Conservation (phyloP, 345 rosid genomes). For the Moricandia moricandioides region DNA sequence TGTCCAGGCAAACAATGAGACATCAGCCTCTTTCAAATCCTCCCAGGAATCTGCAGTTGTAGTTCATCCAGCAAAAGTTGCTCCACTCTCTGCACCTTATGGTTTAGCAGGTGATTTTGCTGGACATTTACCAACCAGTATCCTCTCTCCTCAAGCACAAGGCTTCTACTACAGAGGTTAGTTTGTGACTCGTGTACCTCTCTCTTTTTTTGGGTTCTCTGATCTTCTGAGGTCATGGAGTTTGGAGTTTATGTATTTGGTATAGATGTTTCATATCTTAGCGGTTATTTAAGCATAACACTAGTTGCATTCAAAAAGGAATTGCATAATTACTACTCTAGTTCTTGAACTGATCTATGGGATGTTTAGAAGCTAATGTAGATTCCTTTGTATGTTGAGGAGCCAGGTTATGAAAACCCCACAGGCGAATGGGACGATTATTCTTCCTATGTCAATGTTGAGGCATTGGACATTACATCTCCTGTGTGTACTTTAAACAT, state of each 20-base stretch:
- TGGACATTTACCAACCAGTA: conserved; percentile 54
- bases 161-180: conserved; percentile 71
- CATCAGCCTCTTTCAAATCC: conserved; percentile 55
- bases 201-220: neutral
- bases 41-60: conserved; percentile 54
- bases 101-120: conserved; percentile 54
- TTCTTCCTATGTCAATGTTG: conserved; percentile 58
- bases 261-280: neutral
- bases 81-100: conserved; percentile 49
- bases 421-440: conserved; percentile 76
- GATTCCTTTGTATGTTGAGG: conserved; percentile 22
- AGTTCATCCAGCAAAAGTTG: conserved; percentile 51
- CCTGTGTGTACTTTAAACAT: conserved; percentile 50
- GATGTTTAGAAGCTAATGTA: conserved; percentile 1
- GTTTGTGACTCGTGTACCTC: conserved; percentile 26
- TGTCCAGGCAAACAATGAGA: conserved; percentile 48
- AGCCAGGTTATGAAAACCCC: conserved; percentile 63
- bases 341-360: neutral
- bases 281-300: neutral
- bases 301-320: neutral
- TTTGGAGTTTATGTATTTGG: neutral
- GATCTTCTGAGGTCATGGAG: neutral
- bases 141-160: conserved; percentile 75
- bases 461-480: conserved; percentile 70
- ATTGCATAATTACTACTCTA: neutral